These are phyloP conservation scores for Fusarium sp. DNA, from an alignment of 2,329 filamentous ascomycete species.

Conservation along the genomic window DNA sequence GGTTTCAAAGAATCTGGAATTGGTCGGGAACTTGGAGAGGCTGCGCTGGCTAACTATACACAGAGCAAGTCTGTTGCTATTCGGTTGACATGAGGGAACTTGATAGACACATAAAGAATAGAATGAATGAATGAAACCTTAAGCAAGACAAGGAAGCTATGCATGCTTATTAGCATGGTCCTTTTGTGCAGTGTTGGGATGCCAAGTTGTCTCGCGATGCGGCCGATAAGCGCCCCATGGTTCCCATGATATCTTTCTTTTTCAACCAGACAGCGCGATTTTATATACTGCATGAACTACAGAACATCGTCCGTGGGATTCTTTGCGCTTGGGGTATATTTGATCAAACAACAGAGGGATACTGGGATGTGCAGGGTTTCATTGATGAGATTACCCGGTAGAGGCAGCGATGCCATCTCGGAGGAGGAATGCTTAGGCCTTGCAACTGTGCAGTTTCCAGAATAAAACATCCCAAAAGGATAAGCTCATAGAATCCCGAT, in stretches of 20 bases:
- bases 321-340: neutral
- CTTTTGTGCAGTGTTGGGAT: too few relatives aligned
- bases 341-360: neutral
- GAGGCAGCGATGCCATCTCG: neutral
- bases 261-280: neutral
- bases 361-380: neutral
- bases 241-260: neutral
- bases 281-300: neutral
- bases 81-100: neutral
- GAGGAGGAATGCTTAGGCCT: neutral
- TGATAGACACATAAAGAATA: neutral
- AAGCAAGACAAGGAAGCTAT: neutral
- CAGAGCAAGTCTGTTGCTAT: constrained; percentile 68
- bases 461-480: neutral
- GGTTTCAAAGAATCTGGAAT: constrained; percentile 82
- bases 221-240: neutral
- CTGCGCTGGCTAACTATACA: constrained; percentile 71
- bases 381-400: neutral
- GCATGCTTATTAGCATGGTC: too few relatives aligned
- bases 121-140: neutral
- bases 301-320: neutral
- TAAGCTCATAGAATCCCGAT: neutral
- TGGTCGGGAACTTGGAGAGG: constrained; percentile 76
- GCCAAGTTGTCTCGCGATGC: neutral
- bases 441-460: neutral